Conservation (phyloP, 2,329 filamentous ascomycete species). For the Calonectria pauciramosa region DNA sequence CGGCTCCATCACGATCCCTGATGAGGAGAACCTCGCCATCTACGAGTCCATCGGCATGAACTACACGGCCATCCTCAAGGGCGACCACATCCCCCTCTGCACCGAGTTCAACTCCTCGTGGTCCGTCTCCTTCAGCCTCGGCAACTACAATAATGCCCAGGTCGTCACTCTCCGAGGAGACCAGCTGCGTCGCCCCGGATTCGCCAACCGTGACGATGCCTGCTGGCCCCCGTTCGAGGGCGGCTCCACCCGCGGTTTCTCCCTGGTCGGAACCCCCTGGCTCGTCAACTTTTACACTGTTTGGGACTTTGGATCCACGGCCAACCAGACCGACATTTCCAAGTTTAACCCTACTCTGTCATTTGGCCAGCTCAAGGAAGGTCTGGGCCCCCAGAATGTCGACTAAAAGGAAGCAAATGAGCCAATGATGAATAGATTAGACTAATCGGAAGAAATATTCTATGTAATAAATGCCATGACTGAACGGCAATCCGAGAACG, state of each 20-base stretch:
- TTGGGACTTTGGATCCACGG: constrained; percentile 48
- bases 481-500: neutral
- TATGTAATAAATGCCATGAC: neutral
- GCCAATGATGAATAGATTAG: neutral
- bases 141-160: constrained; percentile 34
- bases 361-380: constrained; percentile 40
- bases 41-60: constrained; percentile 54
- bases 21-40: constrained; percentile 41
- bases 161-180: constrained; percentile 50
- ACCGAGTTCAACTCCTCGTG: constrained; percentile 53
- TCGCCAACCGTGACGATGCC: constrained; percentile 48
- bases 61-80: constrained; percentile 47
- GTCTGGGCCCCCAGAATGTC: neutral
- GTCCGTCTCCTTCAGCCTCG: constrained; percentile 49
- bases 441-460: neutral
- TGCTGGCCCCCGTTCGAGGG: constrained; percentile 54
- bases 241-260: constrained; percentile 42
- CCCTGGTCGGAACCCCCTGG: constrained; percentile 49
- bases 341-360: constrained; percentile 38
- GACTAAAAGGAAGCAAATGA: neutral
- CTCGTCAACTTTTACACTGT: constrained; percentile 51
- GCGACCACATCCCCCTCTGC: constrained; percentile 50
- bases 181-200: constrained; percentile 49
- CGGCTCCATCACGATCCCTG: constrained; percentile 44
- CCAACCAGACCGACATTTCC: constrained; percentile 15